phyloP scores from a whole-genome alignment of 352 stramenopile genomes.

The Lagenidium giganteum region DNA sequence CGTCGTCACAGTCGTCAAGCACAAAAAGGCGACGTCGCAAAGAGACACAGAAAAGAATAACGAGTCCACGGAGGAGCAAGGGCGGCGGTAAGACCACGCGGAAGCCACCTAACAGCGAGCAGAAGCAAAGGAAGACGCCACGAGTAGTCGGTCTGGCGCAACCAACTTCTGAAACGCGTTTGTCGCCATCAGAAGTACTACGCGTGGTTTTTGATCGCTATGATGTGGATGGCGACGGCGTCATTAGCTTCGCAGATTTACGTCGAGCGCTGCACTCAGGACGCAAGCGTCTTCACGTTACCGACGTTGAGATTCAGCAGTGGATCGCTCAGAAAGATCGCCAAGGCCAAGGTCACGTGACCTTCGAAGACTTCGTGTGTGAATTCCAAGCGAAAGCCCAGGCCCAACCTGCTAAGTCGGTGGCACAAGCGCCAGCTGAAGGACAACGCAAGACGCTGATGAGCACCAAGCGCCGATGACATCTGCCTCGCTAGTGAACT shows the following conservation, averaged over 20 bases:
- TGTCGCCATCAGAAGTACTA: no score
- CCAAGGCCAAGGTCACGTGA: slow-evolving; percentile 30
- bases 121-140: no score
- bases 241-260: slow-evolving; percentile 46
- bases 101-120: no score
- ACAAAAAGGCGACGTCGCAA: not conserved
- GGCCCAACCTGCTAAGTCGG: not conserved
- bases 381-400: slow-evolving; percentile 18
- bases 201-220: slow-evolving; percentile 39
- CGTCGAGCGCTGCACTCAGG: slow-evolving; percentile 31
- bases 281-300: no score
- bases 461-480: no score
- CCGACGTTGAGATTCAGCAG: slow-evolving; percentile 39
- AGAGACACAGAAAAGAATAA: not conserved
- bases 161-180: slow-evolving; percentile 15
- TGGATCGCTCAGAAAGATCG: slow-evolving; percentile 49
- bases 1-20: not conserved
- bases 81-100: no score
- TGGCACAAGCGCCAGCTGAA: not conserved
- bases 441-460: no score
- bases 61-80: no score
- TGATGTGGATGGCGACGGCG: slow-evolving; percentile 38
- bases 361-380: slow-evolving; percentile 33
- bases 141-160: no score
- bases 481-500: no score